Conservation (phyloP, 2,329 filamentous ascomycete species). For the Colletotrichum echinochloae region DNA sequence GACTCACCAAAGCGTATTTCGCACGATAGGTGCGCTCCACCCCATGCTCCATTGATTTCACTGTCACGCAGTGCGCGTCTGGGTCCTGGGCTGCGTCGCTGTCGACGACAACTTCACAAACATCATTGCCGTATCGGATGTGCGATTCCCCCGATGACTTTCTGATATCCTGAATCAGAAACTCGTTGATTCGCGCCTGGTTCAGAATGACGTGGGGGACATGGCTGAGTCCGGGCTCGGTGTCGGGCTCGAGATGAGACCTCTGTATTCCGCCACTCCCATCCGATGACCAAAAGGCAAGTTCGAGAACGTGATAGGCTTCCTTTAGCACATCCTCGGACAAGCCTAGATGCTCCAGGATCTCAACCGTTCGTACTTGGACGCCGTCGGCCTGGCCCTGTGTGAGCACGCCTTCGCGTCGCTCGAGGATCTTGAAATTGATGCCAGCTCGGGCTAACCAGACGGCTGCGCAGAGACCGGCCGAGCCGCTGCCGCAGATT, state of each 20-base stretch:
- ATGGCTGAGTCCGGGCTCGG: slow-evolving; percentile 63
- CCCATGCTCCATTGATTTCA: slow-evolving; percentile 54
- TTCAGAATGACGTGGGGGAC: slow-evolving; percentile 68
- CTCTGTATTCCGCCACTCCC: slow-evolving; percentile 55
- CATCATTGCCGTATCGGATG: slow-evolving; percentile 67
- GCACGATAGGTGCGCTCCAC: slow-evolving; percentile 44
- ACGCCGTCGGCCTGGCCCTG: slow-evolving; percentile 73
- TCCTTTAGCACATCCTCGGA: slow-evolving; percentile 66
- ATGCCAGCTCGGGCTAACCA: slow-evolving; percentile 57
- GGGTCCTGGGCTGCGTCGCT: slow-evolving; percentile 50
- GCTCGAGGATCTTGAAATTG: slow-evolving; percentile 56
- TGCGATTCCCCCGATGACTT: slow-evolving; percentile 52
- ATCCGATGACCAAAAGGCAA: slow-evolving; percentile 65
- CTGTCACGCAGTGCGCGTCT: slow-evolving; percentile 54
- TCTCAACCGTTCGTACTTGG: slow-evolving; percentile 70
- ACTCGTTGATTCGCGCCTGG: slow-evolving; percentile 65
- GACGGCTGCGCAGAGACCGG: slow-evolving; percentile 56
- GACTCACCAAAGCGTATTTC: slow-evolving; percentile 27
- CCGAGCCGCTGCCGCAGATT: slow-evolving; percentile 45
- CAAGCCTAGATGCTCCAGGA: slow-evolving; percentile 70
- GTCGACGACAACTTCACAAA: slow-evolving; percentile 63
- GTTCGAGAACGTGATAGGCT: slow-evolving; percentile 68
- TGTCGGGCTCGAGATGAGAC: slow-evolving; percentile 64
- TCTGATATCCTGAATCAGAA: slow-evolving; percentile 63
- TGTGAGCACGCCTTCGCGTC: slow-evolving; percentile 21